Base-by-base conservation (phyloP, 2,329 filamentous ascomycete genomes). In the Ophiocordyceps sinensis region DNA sequence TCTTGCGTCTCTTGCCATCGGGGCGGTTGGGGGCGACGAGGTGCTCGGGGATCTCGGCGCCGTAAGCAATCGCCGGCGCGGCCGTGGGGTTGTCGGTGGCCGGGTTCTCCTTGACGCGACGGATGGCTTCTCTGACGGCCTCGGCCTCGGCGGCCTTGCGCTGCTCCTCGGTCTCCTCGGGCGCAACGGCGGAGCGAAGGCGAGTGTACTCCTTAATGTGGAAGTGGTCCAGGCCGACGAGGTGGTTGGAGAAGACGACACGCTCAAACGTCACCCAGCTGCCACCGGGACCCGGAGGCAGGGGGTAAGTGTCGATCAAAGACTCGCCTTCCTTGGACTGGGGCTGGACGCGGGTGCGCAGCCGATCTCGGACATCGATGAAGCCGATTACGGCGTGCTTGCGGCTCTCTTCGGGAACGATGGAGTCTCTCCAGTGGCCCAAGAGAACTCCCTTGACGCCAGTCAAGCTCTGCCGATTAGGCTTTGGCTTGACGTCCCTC, bases 191-290 rank as follows among this genome's bases (percentile, higher is more conserved):
- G 1, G 61, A 55, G 5, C 72, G 67, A 23, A 77, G 57, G 46
- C 73, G 73, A 39, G 79, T 74, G 43, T 75, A 80, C 50, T 79
- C 75, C 49, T 79, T 79, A 28, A 80, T 56, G 28, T 76, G 67
- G 26, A 70, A 65, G 38, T 77, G 68, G 40, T 73, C 68, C 5
- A 77, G 58, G 3, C 67, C 66, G 13, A 72, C 60, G 0, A 80
- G 67, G 43, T 77, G 73, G 8, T 67, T 54, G 3, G 71, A 68
- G 49, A 79, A 79, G 19, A 76, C 67, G 28, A 79, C 66, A 17
- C 71, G 64, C 43, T 77, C 71, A 48, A 79, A 79, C 0, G 74
- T 78, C 21, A 79, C 73, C 75, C 75, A 79, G 52, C 73, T 77
- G 41, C 73, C 75, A 19, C 75, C 75, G 2, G 74, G 71, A 1